Conservation (phyloP, 768 basidiomycete species). For the Amanita fuliginea region DNA sequence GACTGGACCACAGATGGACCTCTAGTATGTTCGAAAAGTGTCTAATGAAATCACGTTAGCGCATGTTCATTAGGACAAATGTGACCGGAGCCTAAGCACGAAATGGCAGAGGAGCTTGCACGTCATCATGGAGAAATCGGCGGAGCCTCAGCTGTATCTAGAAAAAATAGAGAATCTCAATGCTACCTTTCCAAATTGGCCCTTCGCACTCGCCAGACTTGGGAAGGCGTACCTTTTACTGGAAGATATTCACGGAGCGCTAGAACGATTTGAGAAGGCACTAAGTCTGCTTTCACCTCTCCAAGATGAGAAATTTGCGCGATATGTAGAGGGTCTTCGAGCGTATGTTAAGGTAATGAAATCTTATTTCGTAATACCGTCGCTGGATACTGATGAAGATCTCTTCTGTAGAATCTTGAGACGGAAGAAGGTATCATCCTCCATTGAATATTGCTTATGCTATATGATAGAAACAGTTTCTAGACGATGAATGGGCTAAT, state of each 20-base stretch:
- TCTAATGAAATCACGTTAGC: background rate
- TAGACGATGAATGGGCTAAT: conserved; percentile 1
- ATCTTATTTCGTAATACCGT: background rate
- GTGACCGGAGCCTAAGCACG: background rate
- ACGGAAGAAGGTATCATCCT: background rate
- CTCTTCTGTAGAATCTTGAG: background rate
- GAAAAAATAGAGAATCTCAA: background rate
- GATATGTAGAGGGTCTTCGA: conserved; percentile 2
- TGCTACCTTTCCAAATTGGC: background rate
- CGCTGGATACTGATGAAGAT: background rate
- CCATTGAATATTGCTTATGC: background rate
- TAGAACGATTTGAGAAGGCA: conserved; percentile 1
- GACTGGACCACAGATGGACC: background rate
- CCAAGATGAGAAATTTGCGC: background rate
- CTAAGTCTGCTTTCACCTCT: background rate
- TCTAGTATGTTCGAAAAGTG: background rate
- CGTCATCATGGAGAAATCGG: background rate
- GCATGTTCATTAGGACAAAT: background rate
- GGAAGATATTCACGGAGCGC: conserved; percentile 1
- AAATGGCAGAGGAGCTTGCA: background rate
- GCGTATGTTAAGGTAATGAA: background rate
- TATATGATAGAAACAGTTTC: background rate
- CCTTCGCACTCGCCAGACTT: background rate
- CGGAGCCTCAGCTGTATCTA: conserved; percentile 1
- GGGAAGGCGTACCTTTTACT: conserved; percentile 1